Evolutionary conservation across 257 asterid genomes (phyloP), one percentile per base, ranked within the genome.

Genomic region (Solanum appendiculatum): DNA sequence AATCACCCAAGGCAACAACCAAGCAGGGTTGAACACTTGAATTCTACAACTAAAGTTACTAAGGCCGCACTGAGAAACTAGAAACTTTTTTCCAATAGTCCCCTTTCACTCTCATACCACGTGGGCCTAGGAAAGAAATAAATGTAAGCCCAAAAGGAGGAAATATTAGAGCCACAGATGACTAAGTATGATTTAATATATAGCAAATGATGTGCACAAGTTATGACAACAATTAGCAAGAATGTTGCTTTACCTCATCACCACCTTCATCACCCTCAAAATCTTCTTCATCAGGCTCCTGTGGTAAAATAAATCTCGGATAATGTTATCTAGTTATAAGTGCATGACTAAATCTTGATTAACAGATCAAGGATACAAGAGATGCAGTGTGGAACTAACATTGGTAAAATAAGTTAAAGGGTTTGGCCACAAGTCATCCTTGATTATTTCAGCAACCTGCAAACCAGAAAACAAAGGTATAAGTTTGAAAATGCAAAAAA

Each of bases 341-440:
- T 27, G 84, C 84, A 44, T 9, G 84, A 78, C 25, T 44, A 44
- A 78, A 44, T 78, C 84, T 25, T 78, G 63, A 78, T 5, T 42
- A 78, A 25, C 21, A 78, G 18, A 80, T 46, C 66, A 80, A 36
- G 44, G 83, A 87, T n/a, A 73, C 23, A 54, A 74, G 88, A n/a
- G 86, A 85, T 84, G 31, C 34, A 83, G 25, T 14, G 8, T 25
- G 64, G 82, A 78, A 87, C 88, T 18, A 15, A 93, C 97, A 87
- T 91, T 91, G 92, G 86, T 91, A 87, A 93, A 94, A 77, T 92
- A 93, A 70, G 94, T 88, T 58, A 93, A 90, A 63, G 97, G 97
- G 90, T 93, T 92, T 69, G 96, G 95, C 97, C 97, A 94, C 85
- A 94, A 86, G 88, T 94, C 97, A 48, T 94, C 97, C 94, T 93